Evolutionary conservation across 2,329 filamentous ascomycete genomes (phyloP), one percentile per base, ranked within the genome.

Genomic region (Chalaropsis thielavioides): DNA sequence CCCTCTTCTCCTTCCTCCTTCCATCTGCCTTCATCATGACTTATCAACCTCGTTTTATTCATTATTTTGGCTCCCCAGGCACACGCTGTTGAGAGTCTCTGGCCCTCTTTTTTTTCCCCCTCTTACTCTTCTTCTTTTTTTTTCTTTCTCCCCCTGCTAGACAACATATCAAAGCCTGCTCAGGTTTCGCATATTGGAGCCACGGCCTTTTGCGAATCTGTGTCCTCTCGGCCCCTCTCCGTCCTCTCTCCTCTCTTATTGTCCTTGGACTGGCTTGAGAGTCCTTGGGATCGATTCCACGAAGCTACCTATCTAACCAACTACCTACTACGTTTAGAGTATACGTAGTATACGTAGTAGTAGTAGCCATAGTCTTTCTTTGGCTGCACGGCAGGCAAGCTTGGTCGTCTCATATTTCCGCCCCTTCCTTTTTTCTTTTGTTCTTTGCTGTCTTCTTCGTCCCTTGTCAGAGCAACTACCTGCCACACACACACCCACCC

Each of bases 1-100:
- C 35, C 60, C 60, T 62, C 60, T 46, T 62, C 24, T 35, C 27
- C 60, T 62, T 62, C 60, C 60, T 62, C 24, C 60, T 46, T 62
- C 40, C 35, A 46, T 46, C 60, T 62, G 31, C 41, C 60, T 46
- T 44, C 31, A 49, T 62, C 60, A 62, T 15, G 54, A 58, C 31
- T 58, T 19, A 58, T 13, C 54, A 58, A 58, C 54, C 13, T 58
- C 54, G 27, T 58, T 58, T 58, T 58, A 58, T 58, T 31, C 51
- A 27, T 17, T 31, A 35, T 56, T 56, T 31, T 8, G 7, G 24
- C 24, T 35, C 13, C 27, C 24, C 13, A 58, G 54, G n/a, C 15
- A 58, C 24, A 5, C n/a, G 19, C 24, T 54, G 49, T 17, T 17
- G 43, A n/a, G 15, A n/a, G 15, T 19, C 6, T 46, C 43, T 46